Base-by-base conservation (phyloP, 495 filamentous ascomycete genomes). In the Cairneyella variabilis region DNA sequence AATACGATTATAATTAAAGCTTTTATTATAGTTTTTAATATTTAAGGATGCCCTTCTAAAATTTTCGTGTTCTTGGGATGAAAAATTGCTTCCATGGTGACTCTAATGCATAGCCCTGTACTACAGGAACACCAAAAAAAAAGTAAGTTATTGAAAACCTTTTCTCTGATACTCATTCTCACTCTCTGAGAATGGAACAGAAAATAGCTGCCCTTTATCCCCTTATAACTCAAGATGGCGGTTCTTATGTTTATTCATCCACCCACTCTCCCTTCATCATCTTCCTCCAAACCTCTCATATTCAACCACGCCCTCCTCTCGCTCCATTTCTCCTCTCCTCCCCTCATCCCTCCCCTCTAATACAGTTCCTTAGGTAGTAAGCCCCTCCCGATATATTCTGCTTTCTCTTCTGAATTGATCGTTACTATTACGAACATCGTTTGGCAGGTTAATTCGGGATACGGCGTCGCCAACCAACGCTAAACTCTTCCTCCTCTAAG, bases 281-380 rank as follows among this genome's bases (percentile, higher is more conserved):
- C 44, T 54, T 54, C 51, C 41, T 54, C 48, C 51, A 54, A 49
- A 37, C 56, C 51, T 48, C 54, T 47, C 28, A 48, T 51, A 57
- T 47, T 58, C 42, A 58, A 58, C 49, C 16, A 58, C 28, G n/a
- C 37, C 27, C n/a, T n/a, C n/a, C n/a, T n/a, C 26, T 37, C 40
- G 12, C 32, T 44, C 18, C 38, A 44, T 40, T 40, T 55, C 43
- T 55, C 49, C 30, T 37, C 53, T 41, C 44, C n/a, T n/a, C n/a
- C n/a, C n/a, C n/a, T n/a, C n/a, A n/a, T n/a, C n/a, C n/a, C n/a
- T n/a, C n/a, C 53, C 44, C 36, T 32, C 30, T 22, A n/a, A 49
- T 27, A 36, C 34, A 3, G 25, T 49, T 55, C 22, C 25, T 41
- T 48, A 25, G 34, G 43, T 44, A 48, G 41, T 32, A 28, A 23